These are phyloP conservation scores for Solanum pennellii DNA, from an alignment of 257 asterid species.

Conservation along the genomic window DNA sequence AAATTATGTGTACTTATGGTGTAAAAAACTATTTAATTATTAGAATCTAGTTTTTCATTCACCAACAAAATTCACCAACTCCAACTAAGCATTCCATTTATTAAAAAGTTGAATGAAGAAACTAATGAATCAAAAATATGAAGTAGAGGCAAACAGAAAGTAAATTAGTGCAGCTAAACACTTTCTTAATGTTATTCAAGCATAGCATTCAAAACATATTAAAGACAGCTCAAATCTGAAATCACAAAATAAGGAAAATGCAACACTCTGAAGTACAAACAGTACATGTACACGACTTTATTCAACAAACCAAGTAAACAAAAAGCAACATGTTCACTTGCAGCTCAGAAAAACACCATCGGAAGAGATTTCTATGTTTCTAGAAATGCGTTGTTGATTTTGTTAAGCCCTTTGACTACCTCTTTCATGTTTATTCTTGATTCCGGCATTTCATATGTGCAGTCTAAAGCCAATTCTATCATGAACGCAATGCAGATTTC, in stretches of 20 bases:
- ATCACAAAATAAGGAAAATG: background rate
- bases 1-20: background rate
- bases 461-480: background rate
- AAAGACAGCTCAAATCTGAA: background rate
- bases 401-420: background rate
- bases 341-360: background rate
- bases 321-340: background rate
- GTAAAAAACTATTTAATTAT: background rate
- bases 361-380: background rate
- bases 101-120: background rate
- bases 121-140: too few species aligned
- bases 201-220: background rate
- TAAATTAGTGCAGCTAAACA: background rate
- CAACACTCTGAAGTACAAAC: background rate
- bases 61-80: background rate
- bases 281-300: background rate
- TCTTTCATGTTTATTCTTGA: background rate
- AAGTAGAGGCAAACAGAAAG: background rate
- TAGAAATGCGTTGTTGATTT: background rate
- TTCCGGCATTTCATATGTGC: background rate
- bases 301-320: background rate
- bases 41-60: background rate
- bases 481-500: background rate
- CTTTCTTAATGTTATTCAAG: background rate
- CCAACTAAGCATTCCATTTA: background rate